Evolutionary conservation across 2,329 filamentous ascomycete species (phyloP), one percentile per base, ranked within the genome.

Genomic region (Fusarium redolens): DNA sequence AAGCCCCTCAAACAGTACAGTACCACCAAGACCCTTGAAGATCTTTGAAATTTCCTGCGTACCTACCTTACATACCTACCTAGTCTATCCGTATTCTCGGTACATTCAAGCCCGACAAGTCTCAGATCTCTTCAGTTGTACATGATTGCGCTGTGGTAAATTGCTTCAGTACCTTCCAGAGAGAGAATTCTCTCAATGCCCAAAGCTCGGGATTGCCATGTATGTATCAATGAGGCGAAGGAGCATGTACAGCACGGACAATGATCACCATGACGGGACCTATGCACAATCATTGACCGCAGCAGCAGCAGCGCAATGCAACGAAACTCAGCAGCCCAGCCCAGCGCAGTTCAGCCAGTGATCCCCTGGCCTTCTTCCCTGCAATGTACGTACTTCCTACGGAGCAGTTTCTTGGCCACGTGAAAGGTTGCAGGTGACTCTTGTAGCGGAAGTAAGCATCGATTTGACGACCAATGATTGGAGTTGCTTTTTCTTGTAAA

Each of bases 401-500:
- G 66, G 55, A 38, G 68, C 48, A 47, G 69, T 54, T 48, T 68
- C 52, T 58, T 44, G 48, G 41, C 65, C 69, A 72, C 69, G 69
- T 72, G 65, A 72, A 59, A 72, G 37, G 60, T 55, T 47, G 52
- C 69, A 72, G 70, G 69, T 72, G 69, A 70, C 69, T 68, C 54
- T 60, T 28, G 35, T 45, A 43, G 41, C 25, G 20, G 45, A 48
- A 60, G 57, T 45, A 56, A 72, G 48, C 25, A 69, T 68, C 48
- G 17, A 31, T 38, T 58, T 22, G 15, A 43, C 17, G 30, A 43
- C 48, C 43, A 52, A 51, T 55, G n/a, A 55, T 43, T 60, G 55
- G 61, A 17, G 17, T 51, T 68, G 25, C 50, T 50, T 65, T 59
- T 71, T 59, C 63, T 41, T 30, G 38, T 30, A 40, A 65, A 44